These are phyloP conservation scores for Metschnikowia cubensis DNA, from an alignment of 805 yeast species.

Conservation along the genomic window DNA sequence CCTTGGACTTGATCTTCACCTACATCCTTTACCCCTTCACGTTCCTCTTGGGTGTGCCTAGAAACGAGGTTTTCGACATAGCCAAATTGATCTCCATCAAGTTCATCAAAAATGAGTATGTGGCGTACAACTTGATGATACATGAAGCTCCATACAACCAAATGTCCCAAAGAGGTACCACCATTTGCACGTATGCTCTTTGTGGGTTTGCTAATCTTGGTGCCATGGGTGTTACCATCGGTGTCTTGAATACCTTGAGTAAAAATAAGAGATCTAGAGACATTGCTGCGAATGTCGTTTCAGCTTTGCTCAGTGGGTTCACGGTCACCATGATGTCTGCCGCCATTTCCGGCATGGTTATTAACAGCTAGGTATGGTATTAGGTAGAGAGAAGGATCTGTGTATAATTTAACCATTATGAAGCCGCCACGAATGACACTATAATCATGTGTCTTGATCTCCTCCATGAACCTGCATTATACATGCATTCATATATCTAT, in stretches of 20 bases:
- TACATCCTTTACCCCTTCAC: constrained; percentile 59
- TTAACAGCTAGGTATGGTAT: constrained; percentile 39
- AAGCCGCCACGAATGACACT: background rate
- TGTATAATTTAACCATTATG: background rate
- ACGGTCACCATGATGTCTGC: constrained; percentile 54
- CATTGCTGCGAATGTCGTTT: constrained; percentile 42
- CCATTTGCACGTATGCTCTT: constrained; percentile 57
- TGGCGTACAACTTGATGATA: constrained; percentile 44
- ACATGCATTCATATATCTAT: too few species aligned
- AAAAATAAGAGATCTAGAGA: constrained; percentile 46
- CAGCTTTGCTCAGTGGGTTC: constrained; percentile 51
- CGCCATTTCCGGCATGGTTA: constrained; percentile 60
- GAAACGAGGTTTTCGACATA: constrained; percentile 46
- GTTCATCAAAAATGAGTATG: constrained; percentile 60
- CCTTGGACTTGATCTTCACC: constrained; percentile 53
- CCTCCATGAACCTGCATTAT: too few species aligned
- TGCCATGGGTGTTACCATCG: constrained; percentile 57
- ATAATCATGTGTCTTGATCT: background rate
- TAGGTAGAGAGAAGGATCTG: background rate
- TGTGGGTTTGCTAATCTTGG: constrained; percentile 65
- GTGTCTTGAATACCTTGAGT: constrained; percentile 55
- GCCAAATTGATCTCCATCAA: constrained; percentile 52
- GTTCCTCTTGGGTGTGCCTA: constrained; percentile 47
- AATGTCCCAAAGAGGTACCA: constrained; percentile 47
- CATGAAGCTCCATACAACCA: constrained; percentile 41